These are phyloP conservation scores for Anthoceros angustus DNA, from an alignment of 225 moss, liverwort and hornwort genomes.

Conservation along the genomic window DNA sequence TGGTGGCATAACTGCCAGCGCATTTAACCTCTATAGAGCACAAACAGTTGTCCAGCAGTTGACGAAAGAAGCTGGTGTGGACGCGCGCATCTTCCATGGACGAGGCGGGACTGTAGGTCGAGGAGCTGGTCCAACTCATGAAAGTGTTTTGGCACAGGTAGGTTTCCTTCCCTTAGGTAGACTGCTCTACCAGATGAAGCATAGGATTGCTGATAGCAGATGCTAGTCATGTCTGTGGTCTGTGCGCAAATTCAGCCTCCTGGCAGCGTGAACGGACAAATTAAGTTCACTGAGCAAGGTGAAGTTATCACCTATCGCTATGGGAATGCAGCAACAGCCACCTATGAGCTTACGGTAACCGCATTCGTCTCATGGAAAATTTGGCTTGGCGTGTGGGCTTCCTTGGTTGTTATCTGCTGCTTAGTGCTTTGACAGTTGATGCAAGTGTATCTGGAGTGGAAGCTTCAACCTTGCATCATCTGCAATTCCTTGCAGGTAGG, in stretches of 20 bases:
- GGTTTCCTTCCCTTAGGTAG: background rate
- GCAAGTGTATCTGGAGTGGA: background rate
- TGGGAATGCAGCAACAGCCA: conserved; percentile 77
- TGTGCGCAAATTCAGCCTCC: conserved; percentile 37
- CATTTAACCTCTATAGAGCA: conserved; percentile 87
- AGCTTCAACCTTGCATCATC: background rate
- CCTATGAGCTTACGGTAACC: conserved; percentile 75
- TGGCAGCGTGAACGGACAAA: conserved; percentile 80
- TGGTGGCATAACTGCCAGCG: conserved; percentile 93
- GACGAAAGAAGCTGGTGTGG: conserved; percentile 64
- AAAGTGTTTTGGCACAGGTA: conserved; percentile 97
- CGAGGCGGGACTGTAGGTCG: conserved; percentile 98
- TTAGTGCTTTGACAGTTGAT: background rate
- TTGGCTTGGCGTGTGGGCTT: background rate
- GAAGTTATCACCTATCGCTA: conserved; percentile 98
- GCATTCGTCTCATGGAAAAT: background rate
- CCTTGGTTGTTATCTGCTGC: too few relatives aligned
- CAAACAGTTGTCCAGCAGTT: conserved; percentile 74
- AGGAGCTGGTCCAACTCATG: conserved; percentile 96
- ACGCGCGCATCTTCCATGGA: conserved; percentile 87
- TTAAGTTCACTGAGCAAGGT: conserved; percentile 97
- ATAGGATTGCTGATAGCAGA: background rate
- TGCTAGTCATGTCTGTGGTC: background rate
- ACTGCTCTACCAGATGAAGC: background rate
- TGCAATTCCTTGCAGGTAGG: conserved; percentile 46